Conservation (phyloP, 2,329 filamentous ascomycete genomes). For the Daldinia sp. region DNA sequence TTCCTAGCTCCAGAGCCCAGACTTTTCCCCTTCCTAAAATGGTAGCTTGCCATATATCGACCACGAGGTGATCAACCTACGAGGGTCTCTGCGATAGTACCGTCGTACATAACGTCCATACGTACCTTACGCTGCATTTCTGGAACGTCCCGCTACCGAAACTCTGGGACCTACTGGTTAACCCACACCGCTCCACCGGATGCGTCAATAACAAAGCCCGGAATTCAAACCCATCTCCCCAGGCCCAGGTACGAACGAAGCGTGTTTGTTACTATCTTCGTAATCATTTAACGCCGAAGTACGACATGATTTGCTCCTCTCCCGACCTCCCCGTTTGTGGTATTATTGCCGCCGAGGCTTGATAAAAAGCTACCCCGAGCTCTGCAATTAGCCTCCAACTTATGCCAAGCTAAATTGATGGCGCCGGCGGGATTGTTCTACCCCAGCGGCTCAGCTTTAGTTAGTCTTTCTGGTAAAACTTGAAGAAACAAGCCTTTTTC, state of each 20-base stretch:
- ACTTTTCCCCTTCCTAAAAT: not conserved
- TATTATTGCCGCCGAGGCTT: conserved; percentile 8
- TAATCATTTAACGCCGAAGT: not conserved
- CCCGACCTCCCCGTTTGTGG: conserved; percentile 6
- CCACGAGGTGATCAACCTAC: conserved; percentile 32
- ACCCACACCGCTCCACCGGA: conserved; percentile 1
- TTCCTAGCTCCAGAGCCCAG: conserved; percentile 1
- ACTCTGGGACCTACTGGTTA: conserved; percentile 19
- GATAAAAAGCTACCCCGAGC: not conserved
- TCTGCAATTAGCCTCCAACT: conserved; percentile 1
- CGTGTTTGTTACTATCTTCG: conserved; percentile 3
- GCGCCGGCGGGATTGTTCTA: not conserved
- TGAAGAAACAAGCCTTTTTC: not conserved
- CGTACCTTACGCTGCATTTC: conserved; percentile 14
- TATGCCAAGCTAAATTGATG: not conserved
- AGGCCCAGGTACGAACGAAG: not conserved
- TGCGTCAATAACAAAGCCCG: conserved; percentile 6
- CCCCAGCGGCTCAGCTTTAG: not conserved
- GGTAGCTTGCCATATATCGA: conserved; percentile 14
- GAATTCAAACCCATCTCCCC: not conserved
- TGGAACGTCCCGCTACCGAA: conserved; percentile 28
- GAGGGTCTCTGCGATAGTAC: conserved; percentile 4
- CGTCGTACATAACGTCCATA: not conserved
- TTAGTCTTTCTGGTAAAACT: not conserved
- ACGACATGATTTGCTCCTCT: not conserved